Evolutionary conservation across 805 yeast genomes (phyloP).

Genomic region (Saccharomycopsis sp.): DNA sequence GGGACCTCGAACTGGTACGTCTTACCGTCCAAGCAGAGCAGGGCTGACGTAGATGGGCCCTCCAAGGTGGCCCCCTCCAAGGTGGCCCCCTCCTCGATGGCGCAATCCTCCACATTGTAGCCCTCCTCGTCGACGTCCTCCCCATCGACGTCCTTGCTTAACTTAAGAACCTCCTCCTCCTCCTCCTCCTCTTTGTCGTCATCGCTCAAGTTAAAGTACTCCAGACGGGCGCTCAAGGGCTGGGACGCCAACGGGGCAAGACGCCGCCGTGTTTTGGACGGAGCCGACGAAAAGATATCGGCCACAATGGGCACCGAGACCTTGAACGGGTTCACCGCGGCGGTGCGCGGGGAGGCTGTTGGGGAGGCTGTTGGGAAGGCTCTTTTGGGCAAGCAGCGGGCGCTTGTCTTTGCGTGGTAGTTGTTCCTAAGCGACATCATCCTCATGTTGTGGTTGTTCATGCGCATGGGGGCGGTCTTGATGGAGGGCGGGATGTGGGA

Average conservation of each 20-base stretch:
- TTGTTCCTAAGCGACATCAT: background rate
- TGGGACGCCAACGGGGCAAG: slow-evolving; percentile 17
- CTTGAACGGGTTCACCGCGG: slow-evolving; percentile 5
- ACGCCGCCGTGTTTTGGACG: background rate
- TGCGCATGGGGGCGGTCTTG: slow-evolving; percentile 10
- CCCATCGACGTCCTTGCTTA: background rate
- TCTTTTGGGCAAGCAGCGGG: background rate
- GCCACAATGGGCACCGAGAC: slow-evolving; percentile 13
- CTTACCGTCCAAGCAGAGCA: slow-evolving; percentile 5
- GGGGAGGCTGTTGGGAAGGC: background rate
- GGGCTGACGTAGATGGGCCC: background rate
- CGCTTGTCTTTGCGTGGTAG: background rate
- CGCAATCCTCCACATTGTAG: slow-evolving; percentile 13
- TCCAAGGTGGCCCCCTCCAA: background rate
- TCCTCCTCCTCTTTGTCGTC: background rate
- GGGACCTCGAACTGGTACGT: slow-evolving; percentile 5
- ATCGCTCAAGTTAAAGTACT: slow-evolving; percentile 12
- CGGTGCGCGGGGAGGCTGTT: background rate
- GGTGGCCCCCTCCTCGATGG: slow-evolving; percentile 19
- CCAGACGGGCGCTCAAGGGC: slow-evolving; percentile 13
- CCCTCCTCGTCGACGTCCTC: slow-evolving; percentile 6
- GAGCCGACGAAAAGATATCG: slow-evolving; percentile 7
- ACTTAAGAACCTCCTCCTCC: background rate
- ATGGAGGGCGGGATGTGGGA: slow-evolving; percentile 4
- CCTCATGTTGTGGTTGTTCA: background rate